Base-by-base conservation (phyloP, 306 rosid genomes). In the Mimosa bimucronata region DNA sequence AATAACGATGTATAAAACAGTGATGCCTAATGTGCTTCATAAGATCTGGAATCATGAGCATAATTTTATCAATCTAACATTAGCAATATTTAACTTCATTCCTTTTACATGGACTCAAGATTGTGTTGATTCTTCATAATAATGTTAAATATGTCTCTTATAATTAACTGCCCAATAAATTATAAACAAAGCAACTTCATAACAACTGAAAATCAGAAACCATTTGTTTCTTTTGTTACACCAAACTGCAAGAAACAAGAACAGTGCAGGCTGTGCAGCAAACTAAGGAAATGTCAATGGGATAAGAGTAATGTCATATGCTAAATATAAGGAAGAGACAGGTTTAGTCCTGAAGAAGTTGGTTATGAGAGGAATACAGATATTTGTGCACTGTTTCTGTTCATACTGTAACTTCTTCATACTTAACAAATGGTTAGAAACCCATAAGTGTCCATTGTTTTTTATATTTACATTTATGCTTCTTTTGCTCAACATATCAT, bases 91-190 rank as follows among this genome's bases (percentile, higher is more conserved):
- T n/a, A 19, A 19, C 60, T 55, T 7, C 55, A 53, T 58, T 55
- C 58, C 45, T 25, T 52, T 62, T 40, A 71, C 4, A 29, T 46
- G 2, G 9, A 61, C 19, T 48, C 45, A 37, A 42, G 53, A 73
- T n/a, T 37, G 30, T 48, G 7, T 3, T 16, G 74, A 34, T 40
- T 18, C 58, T 46, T 31, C 46, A 64, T 15, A 68, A 30, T 45
- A 66, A 26, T 18, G 66, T 38, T 31, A 48, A 23, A 62, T 28
- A 71, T 58, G 41, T 10, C 44, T 58, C 12, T 46, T 55, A 55
- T 45, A 61, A 77, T 52, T 67, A 78, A 52, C 73, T 25, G 44
- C 68, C 65, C 65, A 58, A 58, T 64, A 18, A 0, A 66, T 34
- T 18, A 19, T 34, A 66, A 21, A 34, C 25, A 31, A 66, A 31